Evolutionary conservation across 75 land plant species (phyloP), one percentile per base, ranked within the genome.

Genomic region (Cryptomeria japonica): DNA sequence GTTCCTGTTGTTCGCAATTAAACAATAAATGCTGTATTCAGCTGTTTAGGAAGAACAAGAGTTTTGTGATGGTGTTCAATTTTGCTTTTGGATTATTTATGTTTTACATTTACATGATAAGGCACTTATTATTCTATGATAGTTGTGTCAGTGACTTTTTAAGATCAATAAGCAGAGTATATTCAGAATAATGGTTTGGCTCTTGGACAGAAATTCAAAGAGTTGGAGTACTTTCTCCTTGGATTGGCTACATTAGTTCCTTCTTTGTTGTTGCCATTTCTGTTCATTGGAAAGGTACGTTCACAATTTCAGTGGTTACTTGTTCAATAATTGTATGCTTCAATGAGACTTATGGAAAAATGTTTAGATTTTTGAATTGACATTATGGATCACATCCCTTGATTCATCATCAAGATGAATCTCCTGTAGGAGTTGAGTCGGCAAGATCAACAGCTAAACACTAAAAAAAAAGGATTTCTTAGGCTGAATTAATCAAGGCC

Each of bases 171-270:
- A 73, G 0, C 37, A 34, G 42, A 41, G 28, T 80, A 2, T 80
- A 38, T 4, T 41, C 22, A 22, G 42, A 41, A 7, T 80, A 41
- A 80, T 80, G 47, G 11, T 41, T 41, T 76, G 22, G 31, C 12
- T 55, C 38, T 79, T 38, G 87, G 80, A 42, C 93, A 97, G 99
- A 94, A 34, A 37, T 97, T 96, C 83, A 89, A 89, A 16, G 97
- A 97, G 84, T 84, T 94, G 92, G 99, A 96, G 88, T 97, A 97
- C 90, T 86, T 97, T 83, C 86, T 94, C 78, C 84, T 97, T 36
- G 97, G 93, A 53, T 80, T 96, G 90, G 88, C 95, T 51, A 93
- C 96, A 34, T 95, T 93, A 15, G 82, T 93, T 87, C 99, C 99
- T 22, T 91, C 96, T 87, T 91, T 97, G 83, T 32, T 95, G 87